phyloP scores from a whole-genome alignment of 805 yeast species.

The Millerozyma miso region DNA sequence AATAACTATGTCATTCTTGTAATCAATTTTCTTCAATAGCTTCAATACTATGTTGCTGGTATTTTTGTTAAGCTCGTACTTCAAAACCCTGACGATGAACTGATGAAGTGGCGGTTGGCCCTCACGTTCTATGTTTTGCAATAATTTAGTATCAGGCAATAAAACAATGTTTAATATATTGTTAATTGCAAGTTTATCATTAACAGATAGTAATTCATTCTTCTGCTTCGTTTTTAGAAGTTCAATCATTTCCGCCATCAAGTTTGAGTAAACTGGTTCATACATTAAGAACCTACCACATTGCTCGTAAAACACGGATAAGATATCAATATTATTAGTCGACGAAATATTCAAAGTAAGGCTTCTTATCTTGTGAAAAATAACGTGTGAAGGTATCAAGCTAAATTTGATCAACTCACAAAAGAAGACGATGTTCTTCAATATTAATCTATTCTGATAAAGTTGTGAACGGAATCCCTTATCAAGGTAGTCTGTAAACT shows the following conservation, averaged over 20 bases:
- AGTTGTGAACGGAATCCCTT: slow-evolving; percentile 58
- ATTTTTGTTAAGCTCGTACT: slow-evolving; percentile 43
- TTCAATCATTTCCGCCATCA: slow-evolving; percentile 62
- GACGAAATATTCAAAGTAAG: slow-evolving; percentile 49
- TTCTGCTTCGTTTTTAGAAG: slow-evolving; percentile 49
- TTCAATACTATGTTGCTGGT: slow-evolving; percentile 20
- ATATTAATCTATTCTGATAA: slow-evolving; percentile 46
- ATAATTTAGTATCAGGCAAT: slow-evolving; percentile 46
- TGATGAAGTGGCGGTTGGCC: slow-evolving; percentile 33
- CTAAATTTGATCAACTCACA: slow-evolving; percentile 75
- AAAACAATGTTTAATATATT: slow-evolving; percentile 51
- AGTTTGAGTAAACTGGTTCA: slow-evolving; percentile 49
- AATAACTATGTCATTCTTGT: slow-evolving; percentile 38
- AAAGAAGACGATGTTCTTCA: slow-evolving; percentile 58
- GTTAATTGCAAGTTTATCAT: slow-evolving; percentile 56
- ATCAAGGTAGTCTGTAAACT: slow-evolving; percentile 53
- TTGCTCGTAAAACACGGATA: slow-evolving; percentile 67
- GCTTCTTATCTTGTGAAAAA: slow-evolving; percentile 67
- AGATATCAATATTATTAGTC: slow-evolving; percentile 61
- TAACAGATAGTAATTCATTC: slow-evolving; percentile 46
- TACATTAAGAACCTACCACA: slow-evolving; percentile 64
- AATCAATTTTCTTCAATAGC: slow-evolving; percentile 41
- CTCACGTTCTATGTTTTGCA: slow-evolving; percentile 9
- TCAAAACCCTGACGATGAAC: slow-evolving; percentile 36
- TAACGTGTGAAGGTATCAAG: slow-evolving; percentile 63